Evolutionary conservation across 805 yeast species (phyloP), one percentile per base, ranked within the genome.

Genomic region (Monosporozyma aquatica): DNA sequence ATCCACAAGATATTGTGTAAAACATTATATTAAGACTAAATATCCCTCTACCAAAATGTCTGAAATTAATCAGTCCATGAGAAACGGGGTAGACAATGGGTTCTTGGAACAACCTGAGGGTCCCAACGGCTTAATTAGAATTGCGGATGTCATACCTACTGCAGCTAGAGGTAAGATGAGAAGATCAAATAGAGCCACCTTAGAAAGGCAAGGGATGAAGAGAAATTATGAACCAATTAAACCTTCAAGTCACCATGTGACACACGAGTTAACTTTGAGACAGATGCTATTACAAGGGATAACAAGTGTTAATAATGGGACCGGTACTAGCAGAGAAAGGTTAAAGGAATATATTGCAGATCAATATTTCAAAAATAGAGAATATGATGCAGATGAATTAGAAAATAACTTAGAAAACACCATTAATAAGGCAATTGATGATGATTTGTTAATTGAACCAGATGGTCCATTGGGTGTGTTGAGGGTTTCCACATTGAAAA

Each of bases 31-130:
- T 48, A 76, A 72, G 42, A 42, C n/a, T 7, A 30, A 15, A 15
- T 24, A 30, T 18, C 36, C 37, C 11, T 29, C 28, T 18, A 20
- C 32, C 2, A 14, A 30, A 9, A 14, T 8, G 11, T 24, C 35
- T 5, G 21, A 90, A 65, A 34, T 33, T 20, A 56, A 55, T 50
- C 52, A 72, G 39, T 92, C 95, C 21, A 69, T 86, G 56, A 80
- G 81, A 69, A 80, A 77, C 61, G 95, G 94, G 51, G 90, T 87
- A 46, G 77, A 74, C 47, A 61, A 76, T n/a, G 90, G 83, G 38
- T 82, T 75, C 41, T 83, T 86, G 51, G 61, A 72, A 37, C 95
- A 84, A 67, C 95, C 95, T 60, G 85, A 86, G 68, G 95, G 95
- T 38, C 81, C 95, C 15, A 78, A 90, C n/a, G 95, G 95, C 36